Base-by-base conservation (phyloP, 2,329 filamentous ascomycete species). In the Rhinocladiella similis region DNA sequence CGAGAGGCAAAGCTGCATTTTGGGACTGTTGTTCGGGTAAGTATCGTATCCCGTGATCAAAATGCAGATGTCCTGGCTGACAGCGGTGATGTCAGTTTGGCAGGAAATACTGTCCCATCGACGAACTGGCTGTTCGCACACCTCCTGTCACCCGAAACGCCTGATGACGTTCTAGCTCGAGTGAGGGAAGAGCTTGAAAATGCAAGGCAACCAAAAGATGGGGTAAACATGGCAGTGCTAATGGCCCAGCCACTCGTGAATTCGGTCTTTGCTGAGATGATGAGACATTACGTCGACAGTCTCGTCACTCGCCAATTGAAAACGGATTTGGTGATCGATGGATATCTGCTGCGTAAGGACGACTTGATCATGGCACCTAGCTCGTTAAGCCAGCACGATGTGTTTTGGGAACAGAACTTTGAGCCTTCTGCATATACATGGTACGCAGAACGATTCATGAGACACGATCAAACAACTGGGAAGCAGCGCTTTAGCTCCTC, bases 111-210 rank as follows among this genome's bases (percentile, higher is more conserved):
- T 1, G 70, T 74, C 29, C 67, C 69, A 1, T 65, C 76, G 27
- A 66, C 71, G 3, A 68, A 69, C 5, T 79, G 77, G 76, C 68
- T 77, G 61, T 61, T 79, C 0, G 71, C 72, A 50, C 72, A 78
- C 48, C 65, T 78, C 9, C 72, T 70, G 54, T 68, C 70, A 9
- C 73, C 77, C 19, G 63, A 68, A 0, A 54, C 50, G 10, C 54
- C 54, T 13, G 39, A 53, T 9, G 67, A 73, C 10, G 69, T 78
- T 2, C 66, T 77, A 1, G 66, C 65, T 27, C 68, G 72, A 20
- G 66, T 78, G 22, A 71, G 72, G 13, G 68, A 71, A 2, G 75
- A 78, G 60, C 68, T 77, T 70, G 3, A 64, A 58, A 14, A 20
- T 71, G 70, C 69, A 56, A 73, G 38, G 65, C 73, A 4, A 66